Evolutionary conservation across 768 basidiomycete genomes (phyloP).

Genomic region (Inosperma sp.): DNA sequence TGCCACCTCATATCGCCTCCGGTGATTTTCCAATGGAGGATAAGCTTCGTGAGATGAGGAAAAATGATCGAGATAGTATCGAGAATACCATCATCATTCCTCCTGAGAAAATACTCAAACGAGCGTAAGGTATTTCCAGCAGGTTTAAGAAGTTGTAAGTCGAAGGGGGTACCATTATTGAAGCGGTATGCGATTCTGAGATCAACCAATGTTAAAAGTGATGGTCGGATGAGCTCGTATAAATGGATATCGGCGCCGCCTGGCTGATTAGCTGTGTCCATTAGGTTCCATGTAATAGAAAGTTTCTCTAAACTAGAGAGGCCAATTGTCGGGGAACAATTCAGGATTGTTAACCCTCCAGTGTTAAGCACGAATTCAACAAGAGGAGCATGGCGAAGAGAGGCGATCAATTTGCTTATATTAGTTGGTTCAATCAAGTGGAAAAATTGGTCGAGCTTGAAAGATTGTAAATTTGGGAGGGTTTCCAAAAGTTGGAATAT

Average conservation of each 20-base stretch:
- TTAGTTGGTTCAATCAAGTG: too few relatives aligned
- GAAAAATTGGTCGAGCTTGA: too few relatives aligned
- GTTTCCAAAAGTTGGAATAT: too few relatives aligned
- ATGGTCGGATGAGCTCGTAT: background rate
- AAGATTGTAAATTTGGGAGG: too few relatives aligned
- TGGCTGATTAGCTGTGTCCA: background rate
- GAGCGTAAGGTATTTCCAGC: background rate
- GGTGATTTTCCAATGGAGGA: conserved; percentile 3
- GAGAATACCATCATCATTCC: conserved; percentile 1
- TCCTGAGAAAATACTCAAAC: conserved; percentile 1
- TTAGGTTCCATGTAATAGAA: background rate
- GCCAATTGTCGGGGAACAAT: background rate
- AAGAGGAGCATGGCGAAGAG: too few relatives aligned
- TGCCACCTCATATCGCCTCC: background rate
- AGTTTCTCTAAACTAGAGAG: background rate
- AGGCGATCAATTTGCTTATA: too few relatives aligned
- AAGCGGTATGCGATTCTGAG: too few relatives aligned
- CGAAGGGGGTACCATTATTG: background rate
- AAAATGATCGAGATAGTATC: conserved; percentile 9
- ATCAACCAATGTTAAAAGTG: background rate
- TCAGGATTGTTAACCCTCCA: too few relatives aligned
- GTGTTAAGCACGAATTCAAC: too few relatives aligned
- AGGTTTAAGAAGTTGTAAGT: background rate
- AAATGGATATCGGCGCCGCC: background rate
- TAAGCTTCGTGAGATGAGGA: conserved; percentile 7